phyloP scores from a whole-genome alignment of 495 filamentous ascomycete genomes.

The Aspergillus nidulans region DNA sequence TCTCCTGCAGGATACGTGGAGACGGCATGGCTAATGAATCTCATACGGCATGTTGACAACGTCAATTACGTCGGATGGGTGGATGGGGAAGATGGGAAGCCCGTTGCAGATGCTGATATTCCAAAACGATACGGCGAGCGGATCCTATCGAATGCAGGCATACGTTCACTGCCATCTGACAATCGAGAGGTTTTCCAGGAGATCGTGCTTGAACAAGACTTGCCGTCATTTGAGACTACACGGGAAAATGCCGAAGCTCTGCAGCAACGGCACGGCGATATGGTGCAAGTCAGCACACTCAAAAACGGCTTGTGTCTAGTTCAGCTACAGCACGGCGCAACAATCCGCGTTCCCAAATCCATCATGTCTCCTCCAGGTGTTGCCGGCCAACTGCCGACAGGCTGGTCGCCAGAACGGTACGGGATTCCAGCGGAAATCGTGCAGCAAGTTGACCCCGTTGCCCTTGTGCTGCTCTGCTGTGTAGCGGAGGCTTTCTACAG shows the following conservation, averaged over 20 bases:
- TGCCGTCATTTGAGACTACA: slow-evolving; percentile 91
- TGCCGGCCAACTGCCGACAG: slow-evolving; percentile 90
- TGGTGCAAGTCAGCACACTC: too few relatives aligned
- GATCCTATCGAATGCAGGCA: slow-evolving; percentile 91
- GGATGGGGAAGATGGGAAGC: slow-evolving; percentile 85
- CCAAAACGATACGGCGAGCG: slow-evolving; percentile 92
- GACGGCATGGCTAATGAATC: slow-evolving; percentile 99
- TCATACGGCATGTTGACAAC: slow-evolving; percentile 97
- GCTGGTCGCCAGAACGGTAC: slow-evolving; percentile 89
- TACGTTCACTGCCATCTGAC: slow-evolving; percentile 94
- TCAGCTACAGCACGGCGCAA: slow-evolving; percentile 85
- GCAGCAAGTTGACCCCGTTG: slow-evolving; percentile 90
- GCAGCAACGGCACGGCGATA: slow-evolving; percentile 88
- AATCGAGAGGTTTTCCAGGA: slow-evolving; percentile 95
- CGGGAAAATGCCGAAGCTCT: slow-evolving; percentile 96
- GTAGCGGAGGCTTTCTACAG: slow-evolving; percentile 83
- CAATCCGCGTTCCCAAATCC: slow-evolving; percentile 88
- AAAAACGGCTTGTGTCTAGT: slow-evolving; percentile 90
- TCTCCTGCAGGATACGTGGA: slow-evolving; percentile 97
- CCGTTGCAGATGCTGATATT: slow-evolving; percentile 93
- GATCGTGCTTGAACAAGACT: slow-evolving; percentile 87
- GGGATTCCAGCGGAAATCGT: slow-evolving; percentile 95
- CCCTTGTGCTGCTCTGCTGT: slow-evolving; percentile 85
- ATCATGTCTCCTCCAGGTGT: slow-evolving; percentile 90
- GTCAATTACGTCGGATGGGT: slow-evolving; percentile 97